phyloP scores from a whole-genome alignment of 331 rosid genomes.

The Pyrus hybrid region DNA sequence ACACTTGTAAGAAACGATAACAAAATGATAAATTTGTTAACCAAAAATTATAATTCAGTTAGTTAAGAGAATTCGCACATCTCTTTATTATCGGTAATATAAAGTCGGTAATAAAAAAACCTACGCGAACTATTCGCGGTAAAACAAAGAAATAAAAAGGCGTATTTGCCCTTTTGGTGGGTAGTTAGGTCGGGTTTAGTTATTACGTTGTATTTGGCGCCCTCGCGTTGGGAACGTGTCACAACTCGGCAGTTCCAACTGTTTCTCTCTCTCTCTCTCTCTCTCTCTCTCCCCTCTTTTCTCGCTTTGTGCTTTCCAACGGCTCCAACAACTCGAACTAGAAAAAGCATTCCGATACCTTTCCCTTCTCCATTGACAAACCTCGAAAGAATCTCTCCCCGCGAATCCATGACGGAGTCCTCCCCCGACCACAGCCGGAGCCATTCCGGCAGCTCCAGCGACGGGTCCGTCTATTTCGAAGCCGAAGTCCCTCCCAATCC shows the following conservation, averaged over 20 bases:
- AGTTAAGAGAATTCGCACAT: too few species aligned
- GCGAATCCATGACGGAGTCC: slow-evolving; percentile 22
- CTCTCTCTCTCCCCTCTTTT: not conserved
- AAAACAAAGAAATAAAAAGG: too few species aligned
- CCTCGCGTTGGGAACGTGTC: not conserved
- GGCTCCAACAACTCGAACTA: not conserved
- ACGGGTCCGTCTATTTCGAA: slow-evolving; percentile 39
- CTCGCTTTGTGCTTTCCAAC: not conserved
- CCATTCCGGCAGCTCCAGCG: slow-evolving; percentile 33
- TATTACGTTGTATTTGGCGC: not conserved
- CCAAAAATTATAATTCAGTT: too few species aligned
- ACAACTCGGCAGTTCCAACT: not conserved
- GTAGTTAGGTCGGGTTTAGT: not conserved
- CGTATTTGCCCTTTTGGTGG: not conserved
- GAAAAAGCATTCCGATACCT: not conserved
- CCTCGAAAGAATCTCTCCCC: not conserved
- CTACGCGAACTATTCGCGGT: too few species aligned
- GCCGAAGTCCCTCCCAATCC: slow-evolving; percentile 9
- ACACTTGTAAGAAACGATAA: too few species aligned
- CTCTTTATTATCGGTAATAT: too few species aligned
- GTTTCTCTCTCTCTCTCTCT: not conserved
- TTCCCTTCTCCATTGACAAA: not conserved
- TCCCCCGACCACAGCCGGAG: slow-evolving; percentile 2
- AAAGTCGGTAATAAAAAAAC: too few species aligned
- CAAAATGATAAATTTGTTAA: too few species aligned